Base-by-base conservation (phyloP, 2,329 filamentous ascomycete species). In the Malbranchea zuffiana region DNA sequence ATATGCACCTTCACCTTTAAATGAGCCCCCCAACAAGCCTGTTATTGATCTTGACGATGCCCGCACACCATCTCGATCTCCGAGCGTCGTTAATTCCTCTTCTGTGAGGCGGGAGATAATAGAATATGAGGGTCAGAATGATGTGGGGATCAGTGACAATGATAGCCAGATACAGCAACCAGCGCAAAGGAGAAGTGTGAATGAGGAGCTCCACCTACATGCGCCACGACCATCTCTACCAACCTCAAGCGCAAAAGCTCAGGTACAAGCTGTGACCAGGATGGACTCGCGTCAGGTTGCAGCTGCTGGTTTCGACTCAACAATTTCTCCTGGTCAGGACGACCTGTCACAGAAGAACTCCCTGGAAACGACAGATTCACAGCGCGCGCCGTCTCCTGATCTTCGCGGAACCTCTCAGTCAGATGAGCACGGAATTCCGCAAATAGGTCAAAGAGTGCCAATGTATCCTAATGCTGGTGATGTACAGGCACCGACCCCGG, bases 381-480 rank as follows among this genome's bases (percentile, higher is more conserved):
- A 63, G n/a, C 59, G 65, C 3, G 66, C 57, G 21, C 62, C 67
- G 13, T 62, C 65, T 1, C 57, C 57, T 17, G 65, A 69, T 39
- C 71, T 72, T 37, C 73, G 73, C 5, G 61, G 60, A 29, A 77
- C 75, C 8, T 55, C 71, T 18, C 66, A 78, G 45, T 54, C 62
- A 12, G 82, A 88, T 30, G 82, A 90, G 46, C 78, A 86, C 38
- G 88, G 87, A 15, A 94, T 95, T 50, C 87, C 87, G 2, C 83
- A 92, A 55, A 90, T 95, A 48, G 88, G 88, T 32, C 76, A 83
- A 52, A 81, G 87, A 53, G 88, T 98, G 25, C 90, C 90, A 33
- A 90, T 98, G 83, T 81, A 90, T 55, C 82, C 80, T 36, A 76
- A 90, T 56, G 83, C 90, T 28, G 90, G 90, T 44, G 88, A 96